A percentile compares a stretch with the other conserved stretches of the same genome.
Evolutionary conservation across 148 eudicot genomes (phyloP).

Genomic region (Camellia sinensis): DNA sequence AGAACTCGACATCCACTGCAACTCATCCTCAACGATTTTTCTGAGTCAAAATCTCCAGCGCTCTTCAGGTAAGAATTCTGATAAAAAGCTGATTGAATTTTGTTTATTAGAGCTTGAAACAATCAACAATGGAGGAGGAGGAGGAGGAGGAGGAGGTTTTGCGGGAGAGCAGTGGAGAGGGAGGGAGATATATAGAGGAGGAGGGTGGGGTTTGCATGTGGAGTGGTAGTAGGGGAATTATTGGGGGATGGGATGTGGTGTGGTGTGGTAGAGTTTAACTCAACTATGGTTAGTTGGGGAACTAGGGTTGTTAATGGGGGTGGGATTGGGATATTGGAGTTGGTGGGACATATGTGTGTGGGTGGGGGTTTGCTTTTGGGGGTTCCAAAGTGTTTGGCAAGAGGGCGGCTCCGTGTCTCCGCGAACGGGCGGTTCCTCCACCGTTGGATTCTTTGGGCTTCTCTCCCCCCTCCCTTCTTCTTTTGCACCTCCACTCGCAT

Average conservation of each 20-base stretch:
- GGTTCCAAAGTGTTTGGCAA: conserved; percentile 15
- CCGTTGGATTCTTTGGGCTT: background rate
- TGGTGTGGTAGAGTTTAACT: background rate
- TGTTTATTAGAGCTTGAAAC: too few species aligned
- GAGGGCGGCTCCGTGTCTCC: conserved; percentile 22
- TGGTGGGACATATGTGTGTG: too few species aligned
- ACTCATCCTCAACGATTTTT: conserved; percentile 11
- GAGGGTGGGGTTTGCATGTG: background rate
- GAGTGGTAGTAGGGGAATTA: conserved; percentile 7
- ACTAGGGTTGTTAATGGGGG: too few species aligned
- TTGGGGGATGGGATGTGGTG: background rate
- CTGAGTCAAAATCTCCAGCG: background rate
- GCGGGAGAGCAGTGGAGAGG: background rate
- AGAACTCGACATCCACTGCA: conserved; percentile 28
- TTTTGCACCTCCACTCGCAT: background rate
- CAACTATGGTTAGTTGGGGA: background rate
- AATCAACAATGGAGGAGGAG: too few species aligned
- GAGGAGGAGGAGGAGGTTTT: background rate
- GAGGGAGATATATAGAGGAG: background rate
- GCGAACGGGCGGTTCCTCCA: conserved; percentile 6
- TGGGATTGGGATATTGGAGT: too few species aligned
- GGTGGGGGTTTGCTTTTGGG: background rate
- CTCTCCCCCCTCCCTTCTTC: background rate
- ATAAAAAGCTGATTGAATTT: too few species aligned
- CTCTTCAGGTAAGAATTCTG: background rate